phyloP scores from a whole-genome alignment of 2,329 filamentous ascomycete genomes.

The Stromatinia cepivora region DNA sequence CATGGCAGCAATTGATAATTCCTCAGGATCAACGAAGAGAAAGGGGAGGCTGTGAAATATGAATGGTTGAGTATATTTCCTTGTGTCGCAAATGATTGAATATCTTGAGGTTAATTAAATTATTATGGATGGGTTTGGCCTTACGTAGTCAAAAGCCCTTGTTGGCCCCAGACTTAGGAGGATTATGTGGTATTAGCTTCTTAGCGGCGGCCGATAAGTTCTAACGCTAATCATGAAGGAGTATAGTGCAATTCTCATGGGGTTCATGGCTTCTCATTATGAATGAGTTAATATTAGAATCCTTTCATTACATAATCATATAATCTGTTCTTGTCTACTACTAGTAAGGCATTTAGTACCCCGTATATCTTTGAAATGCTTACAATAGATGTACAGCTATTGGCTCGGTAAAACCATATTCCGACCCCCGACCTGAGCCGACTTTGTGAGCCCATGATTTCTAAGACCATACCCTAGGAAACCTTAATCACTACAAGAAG shows the following conservation, averaged over 20 bases:
- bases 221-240: not conserved
- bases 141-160: slow-evolving; percentile 8
- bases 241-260: not conserved
- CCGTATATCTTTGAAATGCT: too few relatives aligned
- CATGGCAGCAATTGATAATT: slow-evolving; percentile 33
- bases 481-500: not conserved
- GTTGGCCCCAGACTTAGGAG: not conserved
- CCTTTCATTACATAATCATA: not conserved
- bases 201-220: slow-evolving; percentile 11
- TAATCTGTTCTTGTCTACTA: too few relatives aligned
- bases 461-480: slow-evolving; percentile 7
- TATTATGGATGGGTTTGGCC: slow-evolving; percentile 6
- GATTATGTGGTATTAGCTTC: not conserved
- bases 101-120: not conserved
- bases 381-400: slow-evolving; percentile 12
- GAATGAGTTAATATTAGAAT: too few relatives aligned
- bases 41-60: not conserved
- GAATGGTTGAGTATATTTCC: not conserved
- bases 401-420: slow-evolving; percentile 20
- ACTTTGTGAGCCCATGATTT: slow-evolving; percentile 23
- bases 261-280: not conserved
- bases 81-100: slow-evolving; percentile 10
- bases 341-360: too few relatives aligned
- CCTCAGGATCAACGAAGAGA: not conserved
- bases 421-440: slow-evolving; percentile 8